Percentiles rank a stretch among this genome's conserved stretches.
Evolutionary conservation across 2,329 filamentous ascomycete genomes (phyloP).

Genomic region (Hypoxylon sp.): DNA sequence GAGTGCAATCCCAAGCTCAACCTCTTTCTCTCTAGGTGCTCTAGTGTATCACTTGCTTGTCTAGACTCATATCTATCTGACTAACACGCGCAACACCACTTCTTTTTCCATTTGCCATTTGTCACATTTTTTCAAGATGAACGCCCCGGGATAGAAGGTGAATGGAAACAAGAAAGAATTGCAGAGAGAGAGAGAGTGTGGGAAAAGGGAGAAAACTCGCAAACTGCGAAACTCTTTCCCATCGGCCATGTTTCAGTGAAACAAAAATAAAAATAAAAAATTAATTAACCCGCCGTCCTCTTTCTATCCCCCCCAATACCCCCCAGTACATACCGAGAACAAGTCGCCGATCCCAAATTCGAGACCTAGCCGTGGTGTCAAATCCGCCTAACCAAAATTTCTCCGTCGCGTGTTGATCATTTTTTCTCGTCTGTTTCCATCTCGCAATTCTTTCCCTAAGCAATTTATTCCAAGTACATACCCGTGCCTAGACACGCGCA

Average conservation of each 20-base stretch:
- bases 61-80: slow-evolving; percentile 21
- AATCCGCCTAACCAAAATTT: slow-evolving; percentile 35
- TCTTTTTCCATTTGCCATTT: not conserved
- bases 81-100: slow-evolving; percentile 14
- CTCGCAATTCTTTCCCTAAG: slow-evolving; percentile 27
- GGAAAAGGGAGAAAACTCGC: slow-evolving; percentile 7
- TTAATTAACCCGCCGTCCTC: slow-evolving; percentile 30
- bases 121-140: slow-evolving; percentile 4
- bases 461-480: slow-evolving; percentile 18
- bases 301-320: too few relatives aligned
- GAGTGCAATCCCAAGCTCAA: slow-evolving; percentile 24
- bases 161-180: slow-evolving; percentile 4
- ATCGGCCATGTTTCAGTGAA: slow-evolving; percentile 35
- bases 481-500: slow-evolving; percentile 17
- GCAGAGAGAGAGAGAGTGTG: not conserved
- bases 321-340: slow-evolving; percentile 33
- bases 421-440: slow-evolving; percentile 27
- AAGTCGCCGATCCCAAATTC: slow-evolving; percentile 40
- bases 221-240: slow-evolving; percentile 15
- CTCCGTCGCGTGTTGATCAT: slow-evolving; percentile 45
- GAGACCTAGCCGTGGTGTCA: slow-evolving; percentile 39
- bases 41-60: slow-evolving; percentile 11
- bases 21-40: slow-evolving; percentile 23
- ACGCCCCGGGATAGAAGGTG: slow-evolving; percentile 8
- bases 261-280: slow-evolving; percentile 31